Conservation (phyloP, 1,139 yeast genomes). For the Pichia sp. region DNA sequence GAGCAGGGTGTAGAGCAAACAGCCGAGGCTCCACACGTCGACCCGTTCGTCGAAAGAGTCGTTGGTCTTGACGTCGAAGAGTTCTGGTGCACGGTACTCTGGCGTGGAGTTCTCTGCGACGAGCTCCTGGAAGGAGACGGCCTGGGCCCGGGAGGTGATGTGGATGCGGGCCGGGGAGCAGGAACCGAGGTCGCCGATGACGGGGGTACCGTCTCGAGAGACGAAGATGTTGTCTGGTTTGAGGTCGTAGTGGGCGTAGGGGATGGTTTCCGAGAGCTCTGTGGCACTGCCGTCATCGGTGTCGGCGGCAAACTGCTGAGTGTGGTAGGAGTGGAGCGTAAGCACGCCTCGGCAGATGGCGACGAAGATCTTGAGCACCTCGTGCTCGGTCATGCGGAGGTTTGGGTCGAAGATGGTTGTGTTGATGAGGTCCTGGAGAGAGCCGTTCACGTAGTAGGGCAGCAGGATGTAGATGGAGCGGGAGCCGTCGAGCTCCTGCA, state of each 20-base stretch:
- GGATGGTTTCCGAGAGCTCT: conserved; percentile 56
- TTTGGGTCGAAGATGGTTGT: conserved; percentile 53
- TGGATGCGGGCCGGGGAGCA: conserved; percentile 60
- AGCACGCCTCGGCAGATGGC: conserved; percentile 74
- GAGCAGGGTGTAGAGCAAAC: conserved; percentile 71
- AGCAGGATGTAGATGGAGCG: conserved; percentile 72
- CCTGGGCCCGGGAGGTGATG: conserved; percentile 61
- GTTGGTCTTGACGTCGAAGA: conserved; percentile 70
- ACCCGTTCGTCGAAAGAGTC: conserved; percentile 62
- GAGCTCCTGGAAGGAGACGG: conserved; percentile 70
- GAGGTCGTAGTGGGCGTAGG: conserved; percentile 82
- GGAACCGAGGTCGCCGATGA: conserved; percentile 81
- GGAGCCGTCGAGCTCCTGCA: conserved; percentile 74
- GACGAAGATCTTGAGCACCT: conserved; percentile 56
- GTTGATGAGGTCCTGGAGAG: conserved; percentile 76
- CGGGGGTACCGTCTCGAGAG: conserved; percentile 68
- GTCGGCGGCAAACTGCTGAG: conserved; percentile 19
- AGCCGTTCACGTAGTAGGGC: conserved; percentile 70
- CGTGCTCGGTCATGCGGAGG: conserved; percentile 50
- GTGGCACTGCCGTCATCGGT: conserved; percentile 30
- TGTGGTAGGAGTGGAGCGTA: conserved; percentile 67
- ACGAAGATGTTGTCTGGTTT: conserved; percentile 90
- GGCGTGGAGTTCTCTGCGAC: conserved; percentile 85
- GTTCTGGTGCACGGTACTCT: conserved; percentile 88
- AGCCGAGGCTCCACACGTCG: conserved; percentile 91